Conservation (phyloP, 116 monocot species). For the Trichopus zeylanicus region DNA sequence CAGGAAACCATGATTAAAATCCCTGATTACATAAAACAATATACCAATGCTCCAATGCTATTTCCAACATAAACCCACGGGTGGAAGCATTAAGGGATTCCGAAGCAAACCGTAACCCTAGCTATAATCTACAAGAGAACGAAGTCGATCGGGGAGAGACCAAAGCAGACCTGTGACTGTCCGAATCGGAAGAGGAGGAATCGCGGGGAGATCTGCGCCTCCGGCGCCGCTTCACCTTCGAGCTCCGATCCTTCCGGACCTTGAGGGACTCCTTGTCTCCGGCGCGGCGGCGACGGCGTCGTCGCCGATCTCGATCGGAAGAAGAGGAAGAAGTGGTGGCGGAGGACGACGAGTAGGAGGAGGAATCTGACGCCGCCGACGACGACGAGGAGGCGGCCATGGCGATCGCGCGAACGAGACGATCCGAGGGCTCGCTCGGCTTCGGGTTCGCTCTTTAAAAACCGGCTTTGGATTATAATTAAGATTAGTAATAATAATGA, state of each 20-base stretch:
- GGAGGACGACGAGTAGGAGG: slow-evolving; percentile 10
- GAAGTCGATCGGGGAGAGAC: neutral
- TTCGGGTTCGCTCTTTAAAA: too few relatives aligned
- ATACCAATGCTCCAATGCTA: neutral
- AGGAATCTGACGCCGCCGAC: slow-evolving; percentile 8
- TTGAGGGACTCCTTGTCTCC: slow-evolving; percentile 22
- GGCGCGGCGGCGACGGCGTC: slow-evolving; percentile 10
- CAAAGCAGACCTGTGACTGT: slow-evolving; percentile 12
- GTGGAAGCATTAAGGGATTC: neutral
- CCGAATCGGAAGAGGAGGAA: slow-evolving; percentile 3
- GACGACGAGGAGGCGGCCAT: slow-evolving; percentile 22
- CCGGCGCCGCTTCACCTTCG: slow-evolving; percentile 18
- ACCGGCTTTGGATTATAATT: too few relatives aligned
- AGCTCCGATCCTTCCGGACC: slow-evolving; percentile 28
- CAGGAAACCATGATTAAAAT: neutral
- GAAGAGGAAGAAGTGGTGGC: slow-evolving; percentile 18
- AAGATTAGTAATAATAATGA: too few relatives aligned
- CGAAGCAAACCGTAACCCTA: neutral
- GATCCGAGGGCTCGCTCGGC: neutral
- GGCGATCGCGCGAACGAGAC: neutral
- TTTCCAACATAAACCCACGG: neutral
- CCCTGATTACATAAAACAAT: neutral
- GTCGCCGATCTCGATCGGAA: slow-evolving; percentile 8
- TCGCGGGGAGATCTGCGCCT: slow-evolving; percentile 14
- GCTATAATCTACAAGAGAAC: neutral